Evolutionary conservation across 225 moss, liverwort and hornwort species (phyloP).

Genomic region (Neckera pumila): DNA sequence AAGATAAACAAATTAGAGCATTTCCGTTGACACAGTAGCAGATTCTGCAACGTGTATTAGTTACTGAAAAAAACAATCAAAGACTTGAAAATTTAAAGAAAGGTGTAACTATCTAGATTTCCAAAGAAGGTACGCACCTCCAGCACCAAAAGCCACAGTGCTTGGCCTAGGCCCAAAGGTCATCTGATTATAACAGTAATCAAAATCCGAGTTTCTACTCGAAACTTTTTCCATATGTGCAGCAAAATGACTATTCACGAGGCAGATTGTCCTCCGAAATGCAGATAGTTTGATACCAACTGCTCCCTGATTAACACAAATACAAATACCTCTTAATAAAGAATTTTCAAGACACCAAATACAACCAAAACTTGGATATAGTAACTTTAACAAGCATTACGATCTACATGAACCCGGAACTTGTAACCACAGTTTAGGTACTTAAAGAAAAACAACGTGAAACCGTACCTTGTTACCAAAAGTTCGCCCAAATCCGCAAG

Average conservation of each 20-base stretch:
- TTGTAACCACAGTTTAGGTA: neutral
- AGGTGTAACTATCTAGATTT: neutral
- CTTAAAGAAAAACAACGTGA: neutral
- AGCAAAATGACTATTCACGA: conserved; percentile 87
- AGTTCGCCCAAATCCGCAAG: conserved; percentile 95
- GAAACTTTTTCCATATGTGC: conserved; percentile 84
- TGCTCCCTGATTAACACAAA: conserved; percentile 63
- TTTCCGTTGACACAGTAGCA: neutral
- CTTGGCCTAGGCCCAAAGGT: conserved; percentile 46
- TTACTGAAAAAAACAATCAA: neutral
- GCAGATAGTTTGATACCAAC: conserved; percentile 81
- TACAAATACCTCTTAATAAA: neutral
- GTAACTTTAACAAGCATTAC: neutral
- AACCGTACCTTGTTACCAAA: conserved; percentile 81
- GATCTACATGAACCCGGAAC: neutral
- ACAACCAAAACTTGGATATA: neutral
- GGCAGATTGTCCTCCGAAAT: conserved; percentile 80
- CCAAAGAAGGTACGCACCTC: conserved; percentile 17
- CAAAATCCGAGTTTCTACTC: conserved; percentile 93
- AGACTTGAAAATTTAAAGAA: neutral
- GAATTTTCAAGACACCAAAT: neutral
- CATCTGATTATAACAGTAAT: conserved; percentile 89
- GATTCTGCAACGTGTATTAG: neutral
- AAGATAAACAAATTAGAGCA: neutral
- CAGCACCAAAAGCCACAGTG: conserved; percentile 26